Evolutionary conservation across 2,329 filamentous ascomycete species (phyloP).

Genomic region (Trichoderma citrinoviride): DNA sequence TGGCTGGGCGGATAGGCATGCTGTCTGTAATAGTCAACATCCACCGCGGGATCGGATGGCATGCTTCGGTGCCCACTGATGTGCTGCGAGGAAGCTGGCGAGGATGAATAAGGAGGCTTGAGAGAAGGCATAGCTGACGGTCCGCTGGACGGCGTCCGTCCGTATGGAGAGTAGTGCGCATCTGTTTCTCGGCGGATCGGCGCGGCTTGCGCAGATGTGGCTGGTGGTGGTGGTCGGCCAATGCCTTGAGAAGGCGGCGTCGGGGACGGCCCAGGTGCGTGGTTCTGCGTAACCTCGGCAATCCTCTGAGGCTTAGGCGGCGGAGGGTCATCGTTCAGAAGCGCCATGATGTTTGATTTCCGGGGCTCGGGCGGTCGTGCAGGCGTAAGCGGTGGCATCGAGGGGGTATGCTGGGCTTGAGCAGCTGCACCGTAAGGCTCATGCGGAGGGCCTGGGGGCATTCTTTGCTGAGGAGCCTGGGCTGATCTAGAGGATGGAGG

Average conservation of each 20-base stretch:
- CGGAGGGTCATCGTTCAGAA: constrained; percentile 59
- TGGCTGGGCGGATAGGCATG: constrained; percentile 38
- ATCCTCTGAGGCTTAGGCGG: constrained; percentile 56
- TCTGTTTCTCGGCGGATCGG: constrained; percentile 52
- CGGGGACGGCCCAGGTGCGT: constrained; percentile 42
- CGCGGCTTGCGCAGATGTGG: constrained; percentile 40
- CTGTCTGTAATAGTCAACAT: constrained; percentile 50
- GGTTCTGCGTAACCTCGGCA: constrained; percentile 43
- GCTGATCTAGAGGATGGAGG: constrained; percentile 39
- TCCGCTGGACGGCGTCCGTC: constrained; percentile 35
- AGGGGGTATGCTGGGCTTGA: constrained; percentile 32
- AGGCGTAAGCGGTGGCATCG: constrained; percentile 36
- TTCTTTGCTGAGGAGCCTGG: constrained; percentile 39
- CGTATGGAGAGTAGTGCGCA: constrained; percentile 47
- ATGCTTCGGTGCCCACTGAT: constrained; percentile 45
- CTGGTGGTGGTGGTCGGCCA: constrained; percentile 42
- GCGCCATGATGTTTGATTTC: constrained; percentile 63
- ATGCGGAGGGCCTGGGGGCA: constrained; percentile 32
- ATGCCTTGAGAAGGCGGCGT: constrained; percentile 52
- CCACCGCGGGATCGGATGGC: constrained; percentile 37
- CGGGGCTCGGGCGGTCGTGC: constrained; percentile 47
- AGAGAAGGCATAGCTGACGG: constrained; percentile 53
- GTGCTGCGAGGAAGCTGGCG: constrained; percentile 48
- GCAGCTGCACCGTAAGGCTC: constrained; percentile 33
- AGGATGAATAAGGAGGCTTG: constrained; percentile 52